phyloP scores from a whole-genome alignment of 805 yeast genomes.

The Spathaspora sp. region DNA sequence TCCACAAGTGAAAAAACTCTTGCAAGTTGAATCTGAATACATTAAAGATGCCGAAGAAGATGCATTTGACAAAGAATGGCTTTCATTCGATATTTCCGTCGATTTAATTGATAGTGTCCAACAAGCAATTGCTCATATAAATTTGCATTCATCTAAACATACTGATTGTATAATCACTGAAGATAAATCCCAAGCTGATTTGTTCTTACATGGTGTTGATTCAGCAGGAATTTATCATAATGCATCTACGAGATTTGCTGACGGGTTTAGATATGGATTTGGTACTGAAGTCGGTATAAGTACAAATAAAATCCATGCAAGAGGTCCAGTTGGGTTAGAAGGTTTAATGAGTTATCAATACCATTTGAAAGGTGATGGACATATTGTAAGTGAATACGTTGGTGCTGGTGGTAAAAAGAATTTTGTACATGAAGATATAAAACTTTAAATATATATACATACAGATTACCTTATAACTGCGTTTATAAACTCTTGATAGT shows the following conservation, averaged over 20 bases:
- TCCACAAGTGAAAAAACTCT: conserved; percentile 39
- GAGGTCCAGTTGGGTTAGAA: conserved; percentile 98
- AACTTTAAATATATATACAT: conserved; percentile 17
- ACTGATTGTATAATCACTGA: conserved; percentile 91
- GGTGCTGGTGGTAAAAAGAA: conserved; percentile 88
- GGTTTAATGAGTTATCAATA: conserved; percentile 96
- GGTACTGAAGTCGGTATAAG: conserved; percentile 99
- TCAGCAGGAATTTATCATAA: conserved; percentile 98
- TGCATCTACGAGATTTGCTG: conserved; percentile 95
- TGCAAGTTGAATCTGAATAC: conserved; percentile 17
- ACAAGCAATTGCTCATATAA: conserved; percentile 83
- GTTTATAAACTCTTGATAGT: conserved; percentile 8
- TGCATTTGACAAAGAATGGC: conserved; percentile 80
- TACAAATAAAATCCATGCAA: conserved; percentile 93
- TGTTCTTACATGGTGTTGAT: conserved; percentile 80
- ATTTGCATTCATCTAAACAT: conserved; percentile 90
- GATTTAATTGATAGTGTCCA: conserved; percentile 53
- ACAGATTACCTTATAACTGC: conserved; percentile 1
- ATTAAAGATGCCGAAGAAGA: conserved; percentile 51
- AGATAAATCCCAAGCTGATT: conserved; percentile 63
- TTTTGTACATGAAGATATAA: conserved; percentile 68
- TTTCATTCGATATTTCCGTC: conserved; percentile 81
- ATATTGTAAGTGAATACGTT: conserved; percentile 82
- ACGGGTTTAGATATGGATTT: conserved; percentile 97
- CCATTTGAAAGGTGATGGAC: conserved; percentile 89